Base-by-base conservation (phyloP, 495 filamentous ascomycete genomes). In the Neurospora pannonica region DNA sequence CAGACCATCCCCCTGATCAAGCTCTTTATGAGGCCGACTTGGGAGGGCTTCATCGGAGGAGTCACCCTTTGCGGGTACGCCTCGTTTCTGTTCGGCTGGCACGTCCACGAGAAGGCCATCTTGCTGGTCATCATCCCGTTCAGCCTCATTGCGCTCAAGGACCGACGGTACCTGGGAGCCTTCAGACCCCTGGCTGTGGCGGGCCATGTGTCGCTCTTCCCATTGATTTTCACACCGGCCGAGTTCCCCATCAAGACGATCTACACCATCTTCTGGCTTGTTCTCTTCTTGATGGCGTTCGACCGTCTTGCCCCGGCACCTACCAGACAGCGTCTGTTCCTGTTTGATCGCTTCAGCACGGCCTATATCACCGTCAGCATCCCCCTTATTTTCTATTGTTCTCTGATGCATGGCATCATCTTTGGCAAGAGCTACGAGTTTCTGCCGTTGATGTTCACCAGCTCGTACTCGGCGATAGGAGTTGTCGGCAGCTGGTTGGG, bases 81-180 rank as follows among this genome's bases (percentile, higher is more conserved):
- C 0, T 97, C 96, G 0, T 99, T 99, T 84, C 87, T 99, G 28
- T 98, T 98, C 74, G 95, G 96, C 71, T 99, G 96, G 96, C 96
- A 99, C 79, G 96, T 99, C 24, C 96, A 99, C 77, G 96, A 99
- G 78, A 99, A 99, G 79, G 96, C 96, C 8, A 93, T 99, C 38
- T 90, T 99, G 17, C 87, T 98, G 70, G 92, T 98, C 77, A 93
- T 99, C 77, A 92, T 98, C 73, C 96, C 96, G 0, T 98, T 99
- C 86, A 95, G 92, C 77, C 88, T 99, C 73, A 92, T 99, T 73
- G 95, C 96, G 4, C 89, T 99, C 67, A 94, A 92, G 81, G 95
- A 98, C 81, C 89, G 96, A 17, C 91, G 96, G 36, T 94, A 97
- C 79, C 91, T 98, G 71, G 91, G 93, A 74, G 96, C 96, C 6